phyloP scores from a whole-genome alignment of 164 flowering plant species.

The Macadamia integrifolia region DNA sequence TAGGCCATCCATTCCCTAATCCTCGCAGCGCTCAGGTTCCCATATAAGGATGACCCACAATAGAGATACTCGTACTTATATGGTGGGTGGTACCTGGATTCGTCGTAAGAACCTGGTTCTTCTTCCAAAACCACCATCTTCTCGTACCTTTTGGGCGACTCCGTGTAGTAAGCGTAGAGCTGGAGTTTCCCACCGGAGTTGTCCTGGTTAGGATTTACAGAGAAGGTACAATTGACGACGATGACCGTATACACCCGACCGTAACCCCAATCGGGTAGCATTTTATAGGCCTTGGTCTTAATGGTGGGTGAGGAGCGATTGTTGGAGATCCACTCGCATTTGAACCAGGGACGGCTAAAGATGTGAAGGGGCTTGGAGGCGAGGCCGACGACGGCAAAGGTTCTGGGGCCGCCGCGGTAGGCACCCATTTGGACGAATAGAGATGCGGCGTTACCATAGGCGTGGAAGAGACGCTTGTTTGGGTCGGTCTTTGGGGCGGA shows the following conservation, averaged over 20 bases:
- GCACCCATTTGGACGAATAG: conserved; percentile 65
- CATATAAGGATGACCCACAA: conserved; percentile 65
- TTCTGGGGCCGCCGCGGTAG: conserved; percentile 55
- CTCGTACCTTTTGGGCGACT: conserved; percentile 35
- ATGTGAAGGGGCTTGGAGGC: conserved; percentile 74
- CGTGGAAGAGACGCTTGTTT: conserved; percentile 39
- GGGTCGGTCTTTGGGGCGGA: conserved; percentile 19
- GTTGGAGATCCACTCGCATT: conserved; percentile 57
- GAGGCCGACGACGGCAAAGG: conserved; percentile 60
- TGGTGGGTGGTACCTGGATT: conserved; percentile 39
- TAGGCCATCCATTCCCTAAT: conserved; percentile 72
- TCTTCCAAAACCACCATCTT: conserved; percentile 45
- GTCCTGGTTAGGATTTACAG: conserved; percentile 34
- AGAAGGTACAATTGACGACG: conserved; percentile 60
- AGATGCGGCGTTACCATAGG: conserved; percentile 55
- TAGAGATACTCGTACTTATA: conserved; percentile 54
- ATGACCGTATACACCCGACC: conserved; percentile 67
- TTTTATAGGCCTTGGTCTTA: conserved; percentile 38
- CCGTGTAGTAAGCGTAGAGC: conserved; percentile 43
- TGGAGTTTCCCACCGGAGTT: conserved; percentile 55
- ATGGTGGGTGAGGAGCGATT: conserved; percentile 18
- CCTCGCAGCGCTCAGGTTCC: conserved; percentile 43
- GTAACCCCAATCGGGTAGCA: conserved; percentile 79
- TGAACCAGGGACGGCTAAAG: conserved; percentile 50
- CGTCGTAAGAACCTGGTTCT: conserved; percentile 34